Conservation (phyloP, 2,329 filamentous ascomycete species). For the Endothia cerciana region DNA sequence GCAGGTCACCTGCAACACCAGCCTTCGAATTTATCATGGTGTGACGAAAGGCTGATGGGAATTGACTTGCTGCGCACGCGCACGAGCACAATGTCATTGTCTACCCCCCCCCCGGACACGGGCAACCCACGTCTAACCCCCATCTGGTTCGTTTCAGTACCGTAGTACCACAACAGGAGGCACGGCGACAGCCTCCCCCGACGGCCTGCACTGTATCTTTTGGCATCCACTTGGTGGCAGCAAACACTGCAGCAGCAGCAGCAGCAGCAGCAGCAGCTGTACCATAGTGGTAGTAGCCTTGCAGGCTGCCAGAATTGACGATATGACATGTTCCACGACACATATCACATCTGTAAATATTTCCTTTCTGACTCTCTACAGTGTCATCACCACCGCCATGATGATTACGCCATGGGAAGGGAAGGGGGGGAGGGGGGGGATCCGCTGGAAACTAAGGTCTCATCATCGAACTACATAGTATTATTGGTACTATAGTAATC, state of each 20-base stretch:
- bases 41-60: not conserved
- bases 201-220: no score
- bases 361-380: not conserved
- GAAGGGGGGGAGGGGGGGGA: no score
- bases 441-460: not conserved
- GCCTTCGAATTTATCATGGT: constrained; percentile 13
- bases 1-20: constrained; percentile 17
- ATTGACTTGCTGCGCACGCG: not conserved
- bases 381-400: not conserved
- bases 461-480: not conserved
- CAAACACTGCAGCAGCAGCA: no score
- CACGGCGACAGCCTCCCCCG: no score
- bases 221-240: no score
- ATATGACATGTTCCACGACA: not conserved
- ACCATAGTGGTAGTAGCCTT: no score
- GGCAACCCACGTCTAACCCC: not conserved
- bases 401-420: no score
- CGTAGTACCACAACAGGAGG: no score
- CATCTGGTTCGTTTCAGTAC: not conserved
- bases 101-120: not conserved
- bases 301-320: not conserved
- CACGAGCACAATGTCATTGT: not conserved
- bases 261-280: no score
- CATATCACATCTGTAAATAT: not conserved
- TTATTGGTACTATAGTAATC: not conserved